Base-by-base conservation (phyloP, 768 basidiomycete species). In the Boletus fagicola region DNA sequence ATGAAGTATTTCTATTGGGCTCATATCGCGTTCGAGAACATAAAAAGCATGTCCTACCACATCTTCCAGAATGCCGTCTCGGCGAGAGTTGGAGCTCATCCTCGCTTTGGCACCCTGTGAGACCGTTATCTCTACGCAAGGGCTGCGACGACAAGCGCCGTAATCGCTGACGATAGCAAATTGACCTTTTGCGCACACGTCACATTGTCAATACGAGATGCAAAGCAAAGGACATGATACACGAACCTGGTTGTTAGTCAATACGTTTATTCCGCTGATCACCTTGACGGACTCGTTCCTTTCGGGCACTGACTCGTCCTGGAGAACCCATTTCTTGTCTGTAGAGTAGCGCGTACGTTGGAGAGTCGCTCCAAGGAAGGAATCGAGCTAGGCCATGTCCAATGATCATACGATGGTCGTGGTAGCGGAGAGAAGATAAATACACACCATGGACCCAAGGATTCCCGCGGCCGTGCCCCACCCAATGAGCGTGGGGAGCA, bases 191-290 rank as follows among this genome's bases (percentile, higher is more conserved):
- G 5, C 5, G 12, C 45, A 45, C 26, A 48, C 12, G 30, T 30
- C n/a, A 20, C 9, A 31, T 18, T 4, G 36, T 67, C 56, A 68
- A 43, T 1, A 33, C 20, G 12, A 44, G 35, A 48, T 22, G 8
- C 26, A 42, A 33, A 22, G 1, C 11, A 1, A 38, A n/a, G 11
- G 48, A 26, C 9, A 42, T n/a, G 46, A 39, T 28, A 9, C 28
- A 61, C 75, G 64, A 67, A 88, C 92, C 75, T 92, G 89, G 62
- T 90, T 93, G 65, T 96, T 96, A n/a, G 83, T 84, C 56, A 96
- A 76, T 16, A 94, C 47, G 57, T 90, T 77, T 57, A 80, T 59
- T 1, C 94, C 93, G 39, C 79, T 79, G 43, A 85, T 77, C 49
- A 83, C 75, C 62, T 81, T 83, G 54, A 88, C 73, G 12, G 82